Conservation (phyloP, 805 yeast genomes). For the Candida maltosa region DNA sequence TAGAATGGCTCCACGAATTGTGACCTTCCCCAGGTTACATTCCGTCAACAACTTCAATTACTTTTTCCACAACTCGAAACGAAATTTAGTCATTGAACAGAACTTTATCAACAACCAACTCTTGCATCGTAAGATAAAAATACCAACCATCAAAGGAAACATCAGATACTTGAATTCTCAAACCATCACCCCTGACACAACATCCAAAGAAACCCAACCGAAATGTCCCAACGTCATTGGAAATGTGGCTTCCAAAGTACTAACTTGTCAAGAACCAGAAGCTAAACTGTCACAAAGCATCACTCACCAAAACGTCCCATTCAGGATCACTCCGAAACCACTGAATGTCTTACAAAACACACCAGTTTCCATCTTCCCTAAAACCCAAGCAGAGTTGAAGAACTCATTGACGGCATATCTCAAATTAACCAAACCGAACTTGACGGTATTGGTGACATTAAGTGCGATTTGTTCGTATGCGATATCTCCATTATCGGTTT, state of each 20-base stretch:
- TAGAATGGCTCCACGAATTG: constrained; percentile 2
- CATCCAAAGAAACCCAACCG: neutral
- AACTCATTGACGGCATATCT: constrained; percentile 58
- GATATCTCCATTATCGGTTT: constrained; percentile 77
- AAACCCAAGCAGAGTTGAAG: constrained; percentile 22
- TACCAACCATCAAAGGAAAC: neutral
- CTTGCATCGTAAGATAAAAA: constrained; percentile 3
- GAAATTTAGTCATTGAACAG: constrained; percentile 24
- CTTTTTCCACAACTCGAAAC: constrained; percentile 34
- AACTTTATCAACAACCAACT: constrained; percentile 29
- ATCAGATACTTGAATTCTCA: neutral
- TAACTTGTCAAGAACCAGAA: constrained; percentile 42
- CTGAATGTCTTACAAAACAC: constrained; percentile 4
- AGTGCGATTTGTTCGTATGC: constrained; percentile 95
- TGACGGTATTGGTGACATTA: constrained; percentile 82
- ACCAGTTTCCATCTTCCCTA: constrained; percentile 3
- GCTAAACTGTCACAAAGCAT: constrained; percentile 19
- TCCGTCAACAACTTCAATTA: constrained; percentile 28
- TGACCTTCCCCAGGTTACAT: constrained; percentile 16
- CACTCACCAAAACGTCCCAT: constrained; percentile 46
- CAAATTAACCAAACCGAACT: constrained; percentile 85
- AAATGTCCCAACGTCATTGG: constrained; percentile 16
- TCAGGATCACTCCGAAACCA: constrained; percentile 47
- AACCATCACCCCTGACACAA: neutral
- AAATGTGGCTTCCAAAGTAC: constrained; percentile 41